Conservation (phyloP, 495 filamentous ascomycete species). For the Podospora tetraspora region DNA sequence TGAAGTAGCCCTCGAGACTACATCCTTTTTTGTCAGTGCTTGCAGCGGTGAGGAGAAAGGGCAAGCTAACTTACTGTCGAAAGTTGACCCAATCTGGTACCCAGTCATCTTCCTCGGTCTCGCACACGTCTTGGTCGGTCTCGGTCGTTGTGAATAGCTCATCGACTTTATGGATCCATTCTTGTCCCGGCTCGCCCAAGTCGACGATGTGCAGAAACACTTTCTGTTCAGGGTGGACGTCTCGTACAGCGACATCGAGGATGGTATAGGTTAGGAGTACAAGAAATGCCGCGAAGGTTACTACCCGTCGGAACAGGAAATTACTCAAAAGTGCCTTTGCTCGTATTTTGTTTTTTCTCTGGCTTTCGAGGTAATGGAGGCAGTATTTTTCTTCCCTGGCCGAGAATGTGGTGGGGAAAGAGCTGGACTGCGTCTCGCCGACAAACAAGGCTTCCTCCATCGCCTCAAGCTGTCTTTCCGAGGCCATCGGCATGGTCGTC, state of each 20-base stretch:
- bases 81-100: slow-evolving; percentile 38
- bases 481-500: not conserved
- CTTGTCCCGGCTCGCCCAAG: slow-evolving; percentile 10
- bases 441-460: slow-evolving; percentile 23
- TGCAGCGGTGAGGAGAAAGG: not conserved
- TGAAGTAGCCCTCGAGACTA: slow-evolving; percentile 70
- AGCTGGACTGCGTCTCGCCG: slow-evolving; percentile 13
- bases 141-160: slow-evolving; percentile 8
- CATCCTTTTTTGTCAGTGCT: not conserved
- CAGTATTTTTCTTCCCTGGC: slow-evolving; percentile 18
- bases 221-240: slow-evolving; percentile 14
- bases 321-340: slow-evolving; percentile 34
- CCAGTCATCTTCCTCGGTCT: slow-evolving; percentile 19
- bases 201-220: slow-evolving; percentile 29
- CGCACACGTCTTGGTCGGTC: slow-evolving; percentile 8
- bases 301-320: slow-evolving; percentile 39
- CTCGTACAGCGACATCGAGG: slow-evolving; percentile 19
- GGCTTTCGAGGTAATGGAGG: slow-evolving; percentile 16
- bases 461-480: not conserved
- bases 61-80: slow-evolving; percentile 34
- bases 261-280: slow-evolving; percentile 24
- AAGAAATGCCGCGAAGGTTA: slow-evolving; percentile 32
- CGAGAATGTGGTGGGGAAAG: slow-evolving; percentile 17
- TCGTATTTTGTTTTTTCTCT: slow-evolving; percentile 18
- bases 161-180: not conserved